Conservation (phyloP, 176 grass and related monocot species). For the Zea luxurians region DNA sequence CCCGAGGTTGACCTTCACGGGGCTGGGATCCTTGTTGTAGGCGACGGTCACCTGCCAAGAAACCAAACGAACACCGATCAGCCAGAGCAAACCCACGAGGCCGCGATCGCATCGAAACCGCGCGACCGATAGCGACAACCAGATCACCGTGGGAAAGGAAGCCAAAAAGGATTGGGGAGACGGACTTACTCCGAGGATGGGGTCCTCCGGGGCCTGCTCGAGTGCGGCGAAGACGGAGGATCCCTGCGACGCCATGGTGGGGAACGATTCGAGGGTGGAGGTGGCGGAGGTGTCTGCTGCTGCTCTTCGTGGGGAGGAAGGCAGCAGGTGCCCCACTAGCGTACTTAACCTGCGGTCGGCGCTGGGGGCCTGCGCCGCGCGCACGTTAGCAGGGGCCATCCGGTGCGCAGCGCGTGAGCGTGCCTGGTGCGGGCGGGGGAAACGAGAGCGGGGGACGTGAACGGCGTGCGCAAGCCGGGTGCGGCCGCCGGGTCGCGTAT, state of each 20-base stretch:
- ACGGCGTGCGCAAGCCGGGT: conserved; percentile 32
- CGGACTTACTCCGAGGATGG: conserved; percentile 79
- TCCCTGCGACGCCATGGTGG: conserved; percentile 54
- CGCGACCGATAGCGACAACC: neutral
- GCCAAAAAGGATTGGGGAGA: neutral
- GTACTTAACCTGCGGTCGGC: conserved; percentile 76
- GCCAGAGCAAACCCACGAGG: conserved; percentile 10
- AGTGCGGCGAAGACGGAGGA: conserved; percentile 73
- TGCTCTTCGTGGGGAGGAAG: conserved; percentile 39
- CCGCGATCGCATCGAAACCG: conserved; percentile 22
- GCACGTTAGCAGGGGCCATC: conserved; percentile 54
- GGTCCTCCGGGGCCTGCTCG: conserved; percentile 84
- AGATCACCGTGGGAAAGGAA: neutral
- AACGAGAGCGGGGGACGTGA: neutral
- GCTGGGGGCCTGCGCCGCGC: conserved; percentile 25
- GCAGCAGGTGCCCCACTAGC: conserved; percentile 70
- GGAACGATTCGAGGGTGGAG: conserved; percentile 40
- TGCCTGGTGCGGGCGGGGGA: neutral
- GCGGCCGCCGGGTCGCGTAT: conserved; percentile 44
- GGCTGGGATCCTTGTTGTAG: conserved; percentile 96
- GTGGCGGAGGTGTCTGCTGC: conserved; percentile 19
- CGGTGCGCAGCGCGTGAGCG: conserved; percentile 30
- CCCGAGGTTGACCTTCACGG: conserved; percentile 88
- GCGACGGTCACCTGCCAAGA: conserved; percentile 77
- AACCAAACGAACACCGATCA: conserved; percentile 21